A percentile compares a stretch with the other conserved stretches of the same genome.
Conservation (phyloP, 352 stramenopile species). For the Globisporangium echinulatum region DNA sequence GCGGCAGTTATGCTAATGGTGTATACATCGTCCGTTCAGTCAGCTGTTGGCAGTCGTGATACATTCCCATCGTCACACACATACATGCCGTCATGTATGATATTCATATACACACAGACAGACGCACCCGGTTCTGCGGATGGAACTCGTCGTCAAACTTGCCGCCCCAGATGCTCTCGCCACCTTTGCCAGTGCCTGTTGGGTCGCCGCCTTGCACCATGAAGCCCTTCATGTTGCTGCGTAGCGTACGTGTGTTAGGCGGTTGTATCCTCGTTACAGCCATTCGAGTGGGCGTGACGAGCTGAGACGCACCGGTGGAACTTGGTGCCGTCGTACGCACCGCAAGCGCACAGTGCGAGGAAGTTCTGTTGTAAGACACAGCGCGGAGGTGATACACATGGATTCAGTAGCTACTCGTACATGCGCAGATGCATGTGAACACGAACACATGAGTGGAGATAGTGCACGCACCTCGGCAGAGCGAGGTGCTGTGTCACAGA, state of each 20-base stretch:
- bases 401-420: not conserved
- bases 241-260: not conserved
- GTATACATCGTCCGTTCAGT: not conserved
- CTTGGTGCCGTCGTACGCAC: constrained; percentile 86
- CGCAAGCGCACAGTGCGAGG: constrained; percentile 90
- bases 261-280: too few relatives aligned
- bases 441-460: not conserved
- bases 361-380: constrained; percentile 82
- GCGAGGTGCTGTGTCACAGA: constrained; percentile 90
- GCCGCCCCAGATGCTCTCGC: constrained; percentile 87
- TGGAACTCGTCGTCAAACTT: constrained; percentile 91
- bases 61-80: not conserved
- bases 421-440: constrained; percentile 10
- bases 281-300: too few relatives aligned
- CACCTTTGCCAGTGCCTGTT: constrained; percentile 87
- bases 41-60: too few relatives aligned
- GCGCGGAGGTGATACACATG: too few relatives aligned
- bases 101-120: not conserved
- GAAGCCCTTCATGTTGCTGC: constrained; percentile 83
- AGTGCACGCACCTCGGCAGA: constrained; percentile 61
- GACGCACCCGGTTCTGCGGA: constrained; percentile 64
- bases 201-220: constrained; percentile 89
- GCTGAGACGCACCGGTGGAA: constrained; percentile 72
- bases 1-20: constrained; percentile 72
- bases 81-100: not conserved